A percentile compares a stretch with the other conserved stretches of the same genome.
These are phyloP conservation scores for Trametes maxima DNA, from an alignment of 768 basidiomycete species.

Conservation along the genomic window DNA sequence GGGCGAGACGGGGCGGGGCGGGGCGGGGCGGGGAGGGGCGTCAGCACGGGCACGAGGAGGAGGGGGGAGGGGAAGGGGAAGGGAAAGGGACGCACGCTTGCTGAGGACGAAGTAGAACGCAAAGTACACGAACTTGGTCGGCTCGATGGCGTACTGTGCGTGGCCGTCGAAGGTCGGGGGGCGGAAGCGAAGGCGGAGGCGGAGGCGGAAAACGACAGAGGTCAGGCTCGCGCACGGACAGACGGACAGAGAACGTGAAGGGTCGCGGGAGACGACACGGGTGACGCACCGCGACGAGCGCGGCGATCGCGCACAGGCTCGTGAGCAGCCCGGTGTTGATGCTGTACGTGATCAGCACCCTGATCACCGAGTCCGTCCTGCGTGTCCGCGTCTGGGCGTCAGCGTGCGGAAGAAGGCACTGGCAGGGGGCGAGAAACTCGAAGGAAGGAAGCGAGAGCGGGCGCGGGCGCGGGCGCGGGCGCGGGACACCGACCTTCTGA, in stretches of 20 bases:
- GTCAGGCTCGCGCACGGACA: background rate
- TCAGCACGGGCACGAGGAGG: too few species aligned
- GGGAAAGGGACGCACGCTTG: conserved; percentile 16
- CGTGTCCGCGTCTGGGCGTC: background rate
- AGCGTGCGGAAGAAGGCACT: too few species aligned
- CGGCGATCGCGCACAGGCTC: background rate
- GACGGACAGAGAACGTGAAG: too few species aligned
- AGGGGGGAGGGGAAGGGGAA: too few species aligned
- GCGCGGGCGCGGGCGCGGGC: too few species aligned
- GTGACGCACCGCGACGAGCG: background rate
- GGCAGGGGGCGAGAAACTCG: too few species aligned
- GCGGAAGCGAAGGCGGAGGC: background rate
- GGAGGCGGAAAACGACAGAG: conserved; percentile 17
- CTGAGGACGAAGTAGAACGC: conserved; percentile 26
- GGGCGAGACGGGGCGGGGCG: background rate
- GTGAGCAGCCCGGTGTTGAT: conserved; percentile 26
- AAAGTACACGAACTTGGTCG: conserved; percentile 21
- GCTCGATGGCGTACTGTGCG: conserved; percentile 15
- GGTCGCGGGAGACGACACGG: background rate
- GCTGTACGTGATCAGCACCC: conserved; percentile 21
- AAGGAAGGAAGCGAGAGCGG: too few species aligned
- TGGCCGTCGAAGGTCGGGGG: too few species aligned
- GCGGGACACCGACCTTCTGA: conserved; percentile 9
- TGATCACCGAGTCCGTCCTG: conserved; percentile 24
- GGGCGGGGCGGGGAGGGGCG: too few species aligned